Evolutionary conservation across 148 eudicot genomes (phyloP).

Genomic region (Camellia sinensis): DNA sequence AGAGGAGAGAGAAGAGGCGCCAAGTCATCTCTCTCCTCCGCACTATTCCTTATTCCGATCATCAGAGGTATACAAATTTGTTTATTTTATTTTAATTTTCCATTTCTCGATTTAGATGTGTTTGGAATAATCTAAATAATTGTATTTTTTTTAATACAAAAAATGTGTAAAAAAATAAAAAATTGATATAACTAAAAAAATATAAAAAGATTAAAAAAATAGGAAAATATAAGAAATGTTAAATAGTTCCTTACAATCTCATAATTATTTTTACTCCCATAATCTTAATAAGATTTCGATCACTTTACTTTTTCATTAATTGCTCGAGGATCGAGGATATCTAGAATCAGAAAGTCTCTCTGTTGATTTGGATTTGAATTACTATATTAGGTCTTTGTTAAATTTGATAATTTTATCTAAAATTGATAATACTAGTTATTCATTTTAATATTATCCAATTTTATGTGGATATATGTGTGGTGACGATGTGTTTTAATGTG

Average conservation of each 20-base stretch:
- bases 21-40: slow-evolving; percentile 86
- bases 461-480: background rate
- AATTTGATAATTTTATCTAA: background rate
- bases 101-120: background rate
- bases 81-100: background rate
- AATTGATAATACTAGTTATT: background rate
- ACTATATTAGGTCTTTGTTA: background rate
- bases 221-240: too few relatives aligned
- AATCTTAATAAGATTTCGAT: background rate
- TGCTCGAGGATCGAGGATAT: background rate
- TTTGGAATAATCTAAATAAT: too few relatives aligned
- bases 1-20: slow-evolving; percentile 71
- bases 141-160: too few relatives aligned
- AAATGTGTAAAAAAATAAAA: too few relatives aligned
- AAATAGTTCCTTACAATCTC: too few relatives aligned
- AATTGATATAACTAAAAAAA: too few relatives aligned
- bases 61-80: slow-evolving; percentile 50
- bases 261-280: too few relatives aligned
- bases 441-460: background rate
- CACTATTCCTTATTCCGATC: slow-evolving; percentile 81
- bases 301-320: background rate
- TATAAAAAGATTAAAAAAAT: too few relatives aligned
- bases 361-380: background rate
- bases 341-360: background rate
- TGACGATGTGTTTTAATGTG: background rate